Evolutionary conservation across 352 stramenopile genomes (phyloP), one percentile per base, ranked within the genome.

Genomic region (Pythium grandisporangium): DNA sequence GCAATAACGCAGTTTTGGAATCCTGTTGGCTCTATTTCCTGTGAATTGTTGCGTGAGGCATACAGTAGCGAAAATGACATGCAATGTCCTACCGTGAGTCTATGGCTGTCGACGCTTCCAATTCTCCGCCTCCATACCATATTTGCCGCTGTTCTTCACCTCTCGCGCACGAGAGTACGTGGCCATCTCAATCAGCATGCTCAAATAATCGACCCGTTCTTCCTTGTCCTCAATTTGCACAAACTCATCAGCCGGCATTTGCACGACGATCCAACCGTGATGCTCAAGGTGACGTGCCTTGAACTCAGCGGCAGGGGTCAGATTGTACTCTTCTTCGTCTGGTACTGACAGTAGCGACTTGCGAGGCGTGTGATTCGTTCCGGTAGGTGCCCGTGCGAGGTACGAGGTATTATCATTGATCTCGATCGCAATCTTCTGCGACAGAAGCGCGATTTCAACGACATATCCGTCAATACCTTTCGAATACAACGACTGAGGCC

Each of bases 131-230:
- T 19, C 22, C 33, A n/a, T n/a, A n/a, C n/a, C n/a, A n/a, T n/a
- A n/a, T n/a, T n/a, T n/a, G n/a, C n/a, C n/a, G n/a, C n/a, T n/a
- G n/a, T n/a, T n/a, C 6, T 45, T 17, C 3, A 53, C 13, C 2
- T 42, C 50, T 22, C 47, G 21, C 3, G 41, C 51, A 22, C 45
- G 45, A 19, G 51, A 49, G 30, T 59, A 59, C 24, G 55, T 77
- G 16, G 70, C 75, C 14, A 88, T 68, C 48, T 88, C 75, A 44
- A 88, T 61, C 30, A 82, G 39, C 60, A 80, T 80, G 26, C 67
- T 82, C 39, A 88, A 43, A 44, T 84, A 64, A 46, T 73, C 58
- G 24, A 65, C 55, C 19, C 75, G 67, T 26, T 77, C 60, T 13
- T 83, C 65, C 11, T 66, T 39, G 17, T 53, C 69, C 10, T 51